These are phyloP conservation scores for Takakia lepidozioides DNA, from an alignment of 225 moss, liverwort and hornwort species.

Conservation along the genomic window DNA sequence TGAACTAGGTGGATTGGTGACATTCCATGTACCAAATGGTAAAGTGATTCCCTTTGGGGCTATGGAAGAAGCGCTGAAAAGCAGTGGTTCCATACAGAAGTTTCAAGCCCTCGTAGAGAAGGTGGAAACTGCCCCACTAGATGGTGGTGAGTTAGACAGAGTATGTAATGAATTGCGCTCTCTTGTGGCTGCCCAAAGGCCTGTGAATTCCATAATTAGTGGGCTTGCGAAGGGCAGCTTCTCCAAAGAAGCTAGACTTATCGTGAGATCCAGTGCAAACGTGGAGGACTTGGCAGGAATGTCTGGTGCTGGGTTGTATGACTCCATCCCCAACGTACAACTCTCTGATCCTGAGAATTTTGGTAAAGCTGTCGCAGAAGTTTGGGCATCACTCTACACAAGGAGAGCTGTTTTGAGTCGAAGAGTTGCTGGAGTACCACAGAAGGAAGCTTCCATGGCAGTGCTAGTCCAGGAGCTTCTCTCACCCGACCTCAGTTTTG, in stretches of 20 bases:
- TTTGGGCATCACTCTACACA: slow-evolving; percentile 46
- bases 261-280: slow-evolving; percentile 45
- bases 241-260: slow-evolving; percentile 12
- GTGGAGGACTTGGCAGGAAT: slow-evolving; percentile 45
- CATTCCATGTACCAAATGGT: slow-evolving; percentile 30
- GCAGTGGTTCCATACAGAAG: slow-evolving; percentile 7
- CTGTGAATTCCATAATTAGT: slow-evolving; percentile 13
- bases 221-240: slow-evolving; percentile 18
- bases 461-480: slow-evolving; percentile 49
- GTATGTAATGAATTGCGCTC: slow-evolving; percentile 21
- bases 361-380: slow-evolving; percentile 29
- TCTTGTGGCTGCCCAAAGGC: slow-evolving; percentile 18
- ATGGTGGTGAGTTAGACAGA: slow-evolving; percentile 27
- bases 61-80: slow-evolving; percentile 41
- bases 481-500: slow-evolving; percentile 31
- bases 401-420: slow-evolving; percentile 39
- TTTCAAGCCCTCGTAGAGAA: slow-evolving; percentile 20
- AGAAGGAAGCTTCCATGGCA: slow-evolving; percentile 45
- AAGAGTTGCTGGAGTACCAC: slow-evolving; percentile 30
- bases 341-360: slow-evolving; percentile 33
- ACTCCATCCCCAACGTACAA: slow-evolving; percentile 34
- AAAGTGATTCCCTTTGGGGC: slow-evolving; percentile 46
- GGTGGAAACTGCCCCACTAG: slow-evolving; percentile 16
- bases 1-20: slow-evolving; percentile 19
- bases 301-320: slow-evolving; percentile 39